Conservation (phyloP, 495 filamentous ascomycete species). For the Neurospora sp. region DNA sequence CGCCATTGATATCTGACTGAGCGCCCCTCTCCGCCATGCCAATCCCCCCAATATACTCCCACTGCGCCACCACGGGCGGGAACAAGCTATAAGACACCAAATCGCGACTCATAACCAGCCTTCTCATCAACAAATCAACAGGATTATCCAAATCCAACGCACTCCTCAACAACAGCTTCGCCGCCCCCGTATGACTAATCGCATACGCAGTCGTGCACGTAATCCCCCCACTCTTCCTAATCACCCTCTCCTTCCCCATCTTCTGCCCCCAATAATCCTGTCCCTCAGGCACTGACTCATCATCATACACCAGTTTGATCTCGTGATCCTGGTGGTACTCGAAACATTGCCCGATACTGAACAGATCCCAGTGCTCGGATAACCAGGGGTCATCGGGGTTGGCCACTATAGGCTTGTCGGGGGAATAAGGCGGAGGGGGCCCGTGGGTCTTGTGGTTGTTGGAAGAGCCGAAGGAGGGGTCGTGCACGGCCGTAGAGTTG, state of each 20-base stretch:
- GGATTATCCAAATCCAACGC: constrained; percentile 12
- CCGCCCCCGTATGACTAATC: constrained; percentile 10
- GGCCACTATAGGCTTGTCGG: background rate
- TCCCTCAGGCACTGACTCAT: constrained; percentile 2
- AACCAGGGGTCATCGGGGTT: constrained; percentile 14
- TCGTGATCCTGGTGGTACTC: constrained; percentile 6
- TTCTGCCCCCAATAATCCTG: constrained; percentile 4
- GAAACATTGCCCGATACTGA: constrained; percentile 10
- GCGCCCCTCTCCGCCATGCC: constrained; percentile 11
- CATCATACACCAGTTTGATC: constrained; percentile 3
- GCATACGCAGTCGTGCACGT: constrained; percentile 13
- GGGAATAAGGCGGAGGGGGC: no score
- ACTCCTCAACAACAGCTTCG: constrained; percentile 9
- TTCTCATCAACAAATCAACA: constrained; percentile 8
- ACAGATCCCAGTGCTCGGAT: constrained; percentile 12
- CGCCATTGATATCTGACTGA: constrained; percentile 13
- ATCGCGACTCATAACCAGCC: constrained; percentile 1
- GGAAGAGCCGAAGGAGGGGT: constrained; percentile 1
- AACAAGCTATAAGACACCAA: constrained; percentile 9
- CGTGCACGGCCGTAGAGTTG: constrained; percentile 12
- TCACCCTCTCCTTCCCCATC: constrained; percentile 8
- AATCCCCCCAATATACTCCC: constrained; percentile 9
- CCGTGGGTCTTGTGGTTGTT: background rate
- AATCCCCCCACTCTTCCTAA: constrained; percentile 10
- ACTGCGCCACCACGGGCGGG: constrained; percentile 13